Evolutionary conservation across 441 rosid species (phyloP), one percentile per base, ranked within the genome.

Genomic region (Manihot esculenta): DNA sequence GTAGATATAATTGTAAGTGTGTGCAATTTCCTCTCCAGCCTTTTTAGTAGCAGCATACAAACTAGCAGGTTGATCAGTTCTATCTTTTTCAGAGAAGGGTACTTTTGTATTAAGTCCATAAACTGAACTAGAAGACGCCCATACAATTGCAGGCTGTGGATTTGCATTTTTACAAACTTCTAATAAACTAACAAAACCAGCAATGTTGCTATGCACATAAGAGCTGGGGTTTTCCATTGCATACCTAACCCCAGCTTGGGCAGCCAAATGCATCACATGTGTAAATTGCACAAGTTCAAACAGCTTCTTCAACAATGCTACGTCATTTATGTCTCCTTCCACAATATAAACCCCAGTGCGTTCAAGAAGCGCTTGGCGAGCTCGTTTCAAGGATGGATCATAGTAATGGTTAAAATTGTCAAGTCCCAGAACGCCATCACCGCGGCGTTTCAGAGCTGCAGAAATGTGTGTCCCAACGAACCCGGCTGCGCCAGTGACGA

Each of bases 81-180:
- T 84, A 69, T 95, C 98, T 62, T 78, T 84, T 75, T 95, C 99
- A 7, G 97, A 93, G 45, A 95, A 95, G 5, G 99, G 99, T 5
- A 95, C 99, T 75, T 95, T 91, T 0, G 91, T 85, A 76, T 95
- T 95, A 53, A 95, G 86, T 20, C 99, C 99, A 44, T 95, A 95
- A 30, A 95, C 98, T 33, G 99, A 95, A 78, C 99, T 95, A 12
- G 98, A 93, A 18, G 94, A 87, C 10, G 99, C 99, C 99, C 99
- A 95, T 11, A 93, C 99, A 50, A 95, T 84, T 0, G 97, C 87
- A 17, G 99, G 99, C 15, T 93, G 99, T 4, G 97, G 98, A 73
- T 86, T 85, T 0, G 81, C 97, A 14, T 87, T 85, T 79, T 91
- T 93, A 67, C 99, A 93, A 65, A 91, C 88, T 80, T 95, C 99